Evolutionary conservation across 345 rosid species (phyloP).

Genomic region (Kernera saxatilis): DNA sequence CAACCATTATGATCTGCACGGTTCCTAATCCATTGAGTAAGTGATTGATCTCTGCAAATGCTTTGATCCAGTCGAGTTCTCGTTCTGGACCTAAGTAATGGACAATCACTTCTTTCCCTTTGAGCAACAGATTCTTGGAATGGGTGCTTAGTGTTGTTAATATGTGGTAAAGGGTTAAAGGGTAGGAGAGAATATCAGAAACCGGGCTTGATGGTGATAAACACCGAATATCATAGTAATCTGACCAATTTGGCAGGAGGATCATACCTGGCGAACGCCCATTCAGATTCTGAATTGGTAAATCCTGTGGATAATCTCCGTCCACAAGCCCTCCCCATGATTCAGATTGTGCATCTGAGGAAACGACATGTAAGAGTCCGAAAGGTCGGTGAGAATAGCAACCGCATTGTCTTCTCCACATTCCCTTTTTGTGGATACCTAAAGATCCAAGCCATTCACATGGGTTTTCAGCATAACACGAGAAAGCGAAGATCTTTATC

Average conservation of each 20-base stretch:
- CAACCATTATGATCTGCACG: slow-evolving; percentile 19
- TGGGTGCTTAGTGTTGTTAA: slow-evolving; percentile 40
- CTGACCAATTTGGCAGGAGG: slow-evolving; percentile 48
- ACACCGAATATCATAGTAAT: slow-evolving; percentile 47
- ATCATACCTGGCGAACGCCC: slow-evolving; percentile 31
- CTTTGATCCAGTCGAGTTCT: slow-evolving; percentile 26
- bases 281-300: slow-evolving; percentile 33
- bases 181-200: slow-evolving; percentile 47
- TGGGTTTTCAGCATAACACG: slow-evolving; percentile 40
- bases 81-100: slow-evolving; percentile 26
- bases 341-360: slow-evolving; percentile 44
- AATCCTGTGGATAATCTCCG: slow-evolving; percentile 43
- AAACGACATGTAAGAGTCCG: slow-evolving; percentile 39
- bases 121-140: slow-evolving; percentile 43
- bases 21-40: slow-evolving; percentile 21
- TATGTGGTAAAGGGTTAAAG: slow-evolving; percentile 48
- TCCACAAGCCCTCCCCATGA: slow-evolving; percentile 51
- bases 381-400: slow-evolving; percentile 48
- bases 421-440: slow-evolving; percentile 50
- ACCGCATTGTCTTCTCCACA: slow-evolving; percentile 61
- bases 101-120: slow-evolving; percentile 28
- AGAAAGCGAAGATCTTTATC: slow-evolving; percentile 44
- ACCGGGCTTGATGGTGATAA: slow-evolving; percentile 51
- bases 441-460: slow-evolving; percentile 53
- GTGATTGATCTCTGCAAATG: slow-evolving; percentile 25